These are phyloP conservation scores for Yamadazyma triangularis DNA, from an alignment of 1,139 yeast genomes.

Conservation along the genomic window DNA sequence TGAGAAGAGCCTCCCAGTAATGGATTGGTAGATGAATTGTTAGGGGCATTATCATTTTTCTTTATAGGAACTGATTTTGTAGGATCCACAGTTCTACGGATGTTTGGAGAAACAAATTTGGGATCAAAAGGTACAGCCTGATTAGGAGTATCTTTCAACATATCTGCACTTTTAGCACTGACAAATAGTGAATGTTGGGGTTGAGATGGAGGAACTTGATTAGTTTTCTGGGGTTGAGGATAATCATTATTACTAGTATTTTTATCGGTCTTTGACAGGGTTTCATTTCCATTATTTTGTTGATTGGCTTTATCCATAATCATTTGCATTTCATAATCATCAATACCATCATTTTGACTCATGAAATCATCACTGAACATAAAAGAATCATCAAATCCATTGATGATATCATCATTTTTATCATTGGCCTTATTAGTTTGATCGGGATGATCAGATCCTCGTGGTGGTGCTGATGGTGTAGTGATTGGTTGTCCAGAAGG, in stretches of 20 bases:
- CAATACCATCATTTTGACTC: slow-evolving; percentile 21
- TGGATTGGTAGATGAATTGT: slow-evolving; percentile 1
- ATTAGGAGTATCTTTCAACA: slow-evolving; percentile 42
- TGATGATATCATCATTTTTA: slow-evolving; percentile 6
- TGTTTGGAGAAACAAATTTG: slow-evolving; percentile 46
- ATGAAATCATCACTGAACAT: slow-evolving; percentile 58
- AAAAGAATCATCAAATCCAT: slow-evolving; percentile 59
- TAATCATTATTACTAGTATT: neutral
- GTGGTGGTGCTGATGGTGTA: neutral
- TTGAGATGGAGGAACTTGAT: neutral
- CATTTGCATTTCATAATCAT: slow-evolving; percentile 25
- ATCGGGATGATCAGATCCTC: neutral
- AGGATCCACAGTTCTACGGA: slow-evolving; percentile 54
- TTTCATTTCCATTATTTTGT: slow-evolving; percentile 5
- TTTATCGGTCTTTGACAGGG: neutral
- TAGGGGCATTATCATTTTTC: slow-evolving; percentile 22
- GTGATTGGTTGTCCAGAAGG: slow-evolving; percentile 1
- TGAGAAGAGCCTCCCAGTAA: slow-evolving; percentile 8
- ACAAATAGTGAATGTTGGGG: slow-evolving; percentile 42
- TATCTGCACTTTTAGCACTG: slow-evolving; percentile 55
- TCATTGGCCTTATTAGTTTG: slow-evolving; percentile 8
- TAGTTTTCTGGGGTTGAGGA: neutral
- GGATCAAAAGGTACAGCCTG: slow-evolving; percentile 42
- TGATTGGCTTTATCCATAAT: slow-evolving; percentile 14
- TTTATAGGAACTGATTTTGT: slow-evolving; percentile 55